Evolutionary conservation across 1,284 basidiomycete species (phyloP), one percentile per base, ranked within the genome.

Genomic region (Phlebopus sp.): DNA sequence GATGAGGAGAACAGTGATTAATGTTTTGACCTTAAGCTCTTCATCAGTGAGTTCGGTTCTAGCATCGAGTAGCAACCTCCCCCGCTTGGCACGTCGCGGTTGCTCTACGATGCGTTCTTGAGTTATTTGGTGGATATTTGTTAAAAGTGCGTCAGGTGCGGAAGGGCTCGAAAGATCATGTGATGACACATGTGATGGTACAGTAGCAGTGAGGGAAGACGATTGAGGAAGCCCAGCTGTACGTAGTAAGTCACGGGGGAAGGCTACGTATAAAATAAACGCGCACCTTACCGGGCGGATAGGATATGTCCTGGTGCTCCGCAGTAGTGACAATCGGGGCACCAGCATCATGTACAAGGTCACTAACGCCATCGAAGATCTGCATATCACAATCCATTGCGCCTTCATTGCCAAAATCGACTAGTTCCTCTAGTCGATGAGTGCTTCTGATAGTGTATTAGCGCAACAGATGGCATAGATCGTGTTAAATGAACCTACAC

Each of bases 41-140:
- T 86, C 83, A 50, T 90, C 86, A 3, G 86, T 86, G 23, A 91
- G 68, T 59, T 91, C 88, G 5, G 80, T 90, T 50, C 84, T 74
- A 5, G 72, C 65, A 63, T 91, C 89, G 5, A 90, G 57, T 13
- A 77, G 59, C 34, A 76, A 55, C 42, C 70, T 71, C 17, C 63
- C 70, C 49, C 68, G 73, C 60, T 74, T 77, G 39, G 49, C 41
- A 58, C 69, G 76, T 59, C 59, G 71, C 29, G 40, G 45, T 36
- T 53, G 56, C n/a, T 60, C 54, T 6, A 45, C 49, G 2, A 46
- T 42, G 10, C 54, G 55, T 48, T 62, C 62, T 6, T 55, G 54
- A 48, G 56, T 59, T 39, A 17, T 32, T 31, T 15, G 13, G 1
- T 11, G 42, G 32, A 10, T 29, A 14, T 30, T 13, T 15, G n/a